Percentiles rank a stretch among this genome's conserved stretches.
Conservation (phyloP, 2,329 filamentous ascomycete genomes). For the Colletotrichum coccodes region DNA sequence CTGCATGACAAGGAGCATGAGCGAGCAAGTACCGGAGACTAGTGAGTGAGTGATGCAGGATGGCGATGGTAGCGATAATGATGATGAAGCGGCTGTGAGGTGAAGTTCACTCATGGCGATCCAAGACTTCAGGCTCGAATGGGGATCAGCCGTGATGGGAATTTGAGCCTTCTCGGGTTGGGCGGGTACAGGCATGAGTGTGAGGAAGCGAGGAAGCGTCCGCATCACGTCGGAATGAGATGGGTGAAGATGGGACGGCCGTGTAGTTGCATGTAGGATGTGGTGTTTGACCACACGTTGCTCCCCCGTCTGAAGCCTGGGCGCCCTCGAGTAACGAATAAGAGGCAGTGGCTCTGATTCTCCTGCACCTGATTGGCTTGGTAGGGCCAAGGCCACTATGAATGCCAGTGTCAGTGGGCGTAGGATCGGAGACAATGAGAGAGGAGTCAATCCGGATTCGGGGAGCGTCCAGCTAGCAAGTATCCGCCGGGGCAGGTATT, state of each 20-base stretch:
- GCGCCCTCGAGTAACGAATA: background rate
- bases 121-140: background rate
- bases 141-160: background rate
- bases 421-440: slow-evolving; percentile 3
- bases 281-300: background rate
- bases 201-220: background rate
- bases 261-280: background rate
- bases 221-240: background rate
- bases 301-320: background rate
- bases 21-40: slow-evolving; percentile 18
- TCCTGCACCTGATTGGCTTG: background rate
- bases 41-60: slow-evolving; percentile 7
- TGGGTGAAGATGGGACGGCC: background rate
- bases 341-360: background rate
- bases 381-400: background rate
- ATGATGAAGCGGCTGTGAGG: background rate
- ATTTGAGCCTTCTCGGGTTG: background rate
- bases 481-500: background rate
- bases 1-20: slow-evolving; percentile 27
- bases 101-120: slow-evolving; percentile 6
- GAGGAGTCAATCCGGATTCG: background rate
- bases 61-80: background rate
- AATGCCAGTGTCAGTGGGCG: background rate
- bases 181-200: background rate
- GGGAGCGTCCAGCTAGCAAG: background rate